A percentile compares a stretch with the other conserved stretches of the same genome.
phyloP scores from a whole-genome alignment of 768 basidiomycete species.

The Leccinum uliginosum region DNA sequence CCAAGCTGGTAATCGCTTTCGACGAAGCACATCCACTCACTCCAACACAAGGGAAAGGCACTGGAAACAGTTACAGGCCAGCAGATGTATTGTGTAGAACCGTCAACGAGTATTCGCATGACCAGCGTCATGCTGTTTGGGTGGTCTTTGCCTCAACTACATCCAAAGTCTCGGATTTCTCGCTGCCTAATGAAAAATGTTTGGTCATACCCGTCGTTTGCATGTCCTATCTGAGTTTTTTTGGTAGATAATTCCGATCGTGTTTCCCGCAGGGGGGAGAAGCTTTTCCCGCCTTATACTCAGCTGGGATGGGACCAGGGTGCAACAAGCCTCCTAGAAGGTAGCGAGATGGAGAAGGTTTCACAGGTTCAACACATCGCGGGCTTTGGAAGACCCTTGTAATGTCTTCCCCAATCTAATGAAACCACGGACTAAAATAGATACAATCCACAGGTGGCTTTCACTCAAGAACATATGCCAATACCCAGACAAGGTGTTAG shows the following conservation, averaged over 20 bases:
- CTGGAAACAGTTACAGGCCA: background rate
- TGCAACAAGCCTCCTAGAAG: background rate
- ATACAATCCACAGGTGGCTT: background rate
- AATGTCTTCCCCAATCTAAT: no score
- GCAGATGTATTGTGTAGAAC: background rate
- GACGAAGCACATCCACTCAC: background rate
- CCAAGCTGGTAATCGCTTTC: background rate
- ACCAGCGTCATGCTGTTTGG: background rate
- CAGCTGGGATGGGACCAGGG: background rate
- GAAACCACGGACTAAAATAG: background rate
- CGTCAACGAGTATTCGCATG: background rate
- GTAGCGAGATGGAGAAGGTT: background rate
- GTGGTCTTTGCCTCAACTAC: background rate
- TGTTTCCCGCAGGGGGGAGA: background rate
- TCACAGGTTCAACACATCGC: background rate
- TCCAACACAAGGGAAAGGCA: background rate
- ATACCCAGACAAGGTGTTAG: background rate
- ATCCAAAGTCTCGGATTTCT: background rate
- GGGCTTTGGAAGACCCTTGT: background rate
- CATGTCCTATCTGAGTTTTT: background rate
- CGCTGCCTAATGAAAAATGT: background rate
- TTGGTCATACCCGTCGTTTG: background rate
- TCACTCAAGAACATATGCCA: constrained; percentile 2
- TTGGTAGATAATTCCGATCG: background rate
- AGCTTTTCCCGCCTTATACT: background rate